Conservation (phyloP, 2,329 filamentous ascomycete species). For the Alternaria gansuensis region DNA sequence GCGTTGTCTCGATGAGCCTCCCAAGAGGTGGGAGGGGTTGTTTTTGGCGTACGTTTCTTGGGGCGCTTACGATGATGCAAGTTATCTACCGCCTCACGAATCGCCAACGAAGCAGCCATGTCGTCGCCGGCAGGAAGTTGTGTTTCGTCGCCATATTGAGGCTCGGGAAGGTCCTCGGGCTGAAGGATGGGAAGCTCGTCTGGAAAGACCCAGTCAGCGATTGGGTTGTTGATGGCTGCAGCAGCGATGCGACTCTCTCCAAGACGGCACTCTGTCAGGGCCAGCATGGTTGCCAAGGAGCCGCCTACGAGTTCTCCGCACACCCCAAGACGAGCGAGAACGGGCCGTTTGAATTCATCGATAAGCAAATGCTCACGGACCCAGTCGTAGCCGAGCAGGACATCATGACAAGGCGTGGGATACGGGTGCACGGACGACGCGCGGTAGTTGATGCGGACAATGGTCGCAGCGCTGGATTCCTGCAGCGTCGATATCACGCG, state of each 20-base stretch:
- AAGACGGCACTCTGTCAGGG: conserved; percentile 59
- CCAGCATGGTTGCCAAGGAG: conserved; percentile 59
- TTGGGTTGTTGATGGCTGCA: conserved; percentile 58
- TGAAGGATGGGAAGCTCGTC: conserved; percentile 40
- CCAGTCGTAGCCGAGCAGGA: conserved; percentile 60
- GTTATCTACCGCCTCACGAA: conserved; percentile 14
- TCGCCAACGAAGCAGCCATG: conserved; percentile 29
- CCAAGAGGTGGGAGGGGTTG: conserved; percentile 40
- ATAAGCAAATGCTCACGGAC: conserved; percentile 51
- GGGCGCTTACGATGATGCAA: conserved; percentile 19
- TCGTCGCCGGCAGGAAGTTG: conserved; percentile 44
- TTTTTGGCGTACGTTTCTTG: conserved; percentile 33
- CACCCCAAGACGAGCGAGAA: conserved; percentile 53
- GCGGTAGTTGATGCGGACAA: conserved; percentile 59
- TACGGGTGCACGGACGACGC: conserved; percentile 50
- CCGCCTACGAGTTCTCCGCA: conserved; percentile 61
- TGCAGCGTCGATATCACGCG: conserved; percentile 49
- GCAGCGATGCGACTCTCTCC: conserved; percentile 55
- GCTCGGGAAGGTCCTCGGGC: conserved; percentile 41
- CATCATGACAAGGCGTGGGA: conserved; percentile 60
- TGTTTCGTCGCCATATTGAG: conserved; percentile 42
- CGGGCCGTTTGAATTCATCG: conserved; percentile 31
- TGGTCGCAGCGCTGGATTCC: conserved; percentile 50
- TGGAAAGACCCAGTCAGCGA: conserved; percentile 60
- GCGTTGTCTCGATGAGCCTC: conserved; percentile 37